Conservation (phyloP, 2,329 filamentous ascomycete species). For the Apiospora sp. region DNA sequence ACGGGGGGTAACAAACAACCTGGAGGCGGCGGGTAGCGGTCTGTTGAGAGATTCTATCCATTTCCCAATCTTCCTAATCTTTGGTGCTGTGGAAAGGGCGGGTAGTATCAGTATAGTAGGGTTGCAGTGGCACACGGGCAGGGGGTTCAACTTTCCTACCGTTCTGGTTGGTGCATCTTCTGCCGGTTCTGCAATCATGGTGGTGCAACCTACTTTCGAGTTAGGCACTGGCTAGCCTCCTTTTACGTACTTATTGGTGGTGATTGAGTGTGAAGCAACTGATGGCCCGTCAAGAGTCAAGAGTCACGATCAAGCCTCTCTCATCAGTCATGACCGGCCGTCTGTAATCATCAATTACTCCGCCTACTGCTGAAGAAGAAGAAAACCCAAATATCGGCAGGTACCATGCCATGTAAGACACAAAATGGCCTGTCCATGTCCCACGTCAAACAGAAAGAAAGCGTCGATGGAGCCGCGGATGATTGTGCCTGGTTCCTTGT, state of each 20-base stretch:
- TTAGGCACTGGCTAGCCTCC: not conserved
- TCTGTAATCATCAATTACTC: not conserved
- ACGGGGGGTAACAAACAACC: not conserved
- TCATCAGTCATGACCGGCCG: not conserved
- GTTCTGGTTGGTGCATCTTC: conserved; percentile 10
- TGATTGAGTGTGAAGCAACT: not conserved
- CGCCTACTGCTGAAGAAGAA: not conserved
- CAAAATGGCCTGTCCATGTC: not conserved
- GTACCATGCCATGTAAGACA: not conserved
- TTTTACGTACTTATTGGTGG: not conserved
- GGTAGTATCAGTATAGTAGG: conserved; percentile 1
- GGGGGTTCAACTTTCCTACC: not conserved
- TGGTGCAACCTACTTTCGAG: conserved; percentile 9
- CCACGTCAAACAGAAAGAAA: not conserved
- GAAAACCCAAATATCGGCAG: not conserved
- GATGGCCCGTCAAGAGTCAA: not conserved
- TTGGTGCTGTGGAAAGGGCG: not conserved
- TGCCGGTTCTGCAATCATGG: conserved; percentile 2
- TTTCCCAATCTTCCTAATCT: not conserved
- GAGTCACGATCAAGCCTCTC: conserved; percentile 8
- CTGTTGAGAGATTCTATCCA: not conserved
- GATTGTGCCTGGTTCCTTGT: not conserved
- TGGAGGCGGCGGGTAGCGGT: conserved; percentile 9
- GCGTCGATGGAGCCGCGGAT: conserved; percentile 11
- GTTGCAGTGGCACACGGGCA: not conserved